Evolutionary conservation across 2,329 filamentous ascomycete species (phyloP).

Genomic region (Basipetospora chlamydospora): DNA sequence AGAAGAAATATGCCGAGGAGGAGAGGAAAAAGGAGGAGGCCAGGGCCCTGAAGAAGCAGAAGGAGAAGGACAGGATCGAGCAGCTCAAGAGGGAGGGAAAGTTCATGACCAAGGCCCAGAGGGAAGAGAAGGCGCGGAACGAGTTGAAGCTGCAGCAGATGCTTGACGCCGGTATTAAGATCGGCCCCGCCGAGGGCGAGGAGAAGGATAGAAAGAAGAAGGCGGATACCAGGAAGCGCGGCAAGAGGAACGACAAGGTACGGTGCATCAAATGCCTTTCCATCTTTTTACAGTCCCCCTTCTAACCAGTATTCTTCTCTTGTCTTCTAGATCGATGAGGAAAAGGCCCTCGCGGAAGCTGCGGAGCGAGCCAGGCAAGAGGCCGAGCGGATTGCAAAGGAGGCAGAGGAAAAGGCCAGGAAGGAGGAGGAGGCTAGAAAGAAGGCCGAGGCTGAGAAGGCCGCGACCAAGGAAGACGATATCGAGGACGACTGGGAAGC

Average conservation of each 20-base stretch:
- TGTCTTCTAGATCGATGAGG: constrained; percentile 49
- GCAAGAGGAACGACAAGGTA: constrained; percentile 42
- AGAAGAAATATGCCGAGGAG: constrained; percentile 52
- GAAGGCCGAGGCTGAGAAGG: constrained; percentile 16
- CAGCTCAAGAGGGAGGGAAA: constrained; percentile 81
- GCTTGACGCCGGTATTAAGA: constrained; percentile 61
- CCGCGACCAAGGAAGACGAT: constrained; percentile 46
- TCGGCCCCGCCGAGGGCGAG: constrained; percentile 46
- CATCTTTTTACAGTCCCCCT: not conserved
- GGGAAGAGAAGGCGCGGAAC: constrained; percentile 64
- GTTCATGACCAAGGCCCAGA: constrained; percentile 74
- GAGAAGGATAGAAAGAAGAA: constrained; percentile 48
- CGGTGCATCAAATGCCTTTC: constrained; percentile 5
- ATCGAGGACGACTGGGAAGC: constrained; percentile 79
- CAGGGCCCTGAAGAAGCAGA: constrained; percentile 67
- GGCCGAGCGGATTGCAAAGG: constrained; percentile 51
- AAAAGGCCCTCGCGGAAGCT: constrained; percentile 63
- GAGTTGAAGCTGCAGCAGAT: constrained; percentile 75
- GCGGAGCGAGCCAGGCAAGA: constrained; percentile 55
- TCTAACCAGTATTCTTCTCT: not conserved
- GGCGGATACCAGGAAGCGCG: constrained; percentile 76
- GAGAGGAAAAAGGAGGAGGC: constrained; percentile 55
- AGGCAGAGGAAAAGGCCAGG: constrained; percentile 45
- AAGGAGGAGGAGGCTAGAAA: constrained; percentile 34
- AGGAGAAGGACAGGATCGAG: constrained; percentile 73